phyloP scores from a whole-genome alignment of 208 protist species.

The Leishmania turanica region DNA sequence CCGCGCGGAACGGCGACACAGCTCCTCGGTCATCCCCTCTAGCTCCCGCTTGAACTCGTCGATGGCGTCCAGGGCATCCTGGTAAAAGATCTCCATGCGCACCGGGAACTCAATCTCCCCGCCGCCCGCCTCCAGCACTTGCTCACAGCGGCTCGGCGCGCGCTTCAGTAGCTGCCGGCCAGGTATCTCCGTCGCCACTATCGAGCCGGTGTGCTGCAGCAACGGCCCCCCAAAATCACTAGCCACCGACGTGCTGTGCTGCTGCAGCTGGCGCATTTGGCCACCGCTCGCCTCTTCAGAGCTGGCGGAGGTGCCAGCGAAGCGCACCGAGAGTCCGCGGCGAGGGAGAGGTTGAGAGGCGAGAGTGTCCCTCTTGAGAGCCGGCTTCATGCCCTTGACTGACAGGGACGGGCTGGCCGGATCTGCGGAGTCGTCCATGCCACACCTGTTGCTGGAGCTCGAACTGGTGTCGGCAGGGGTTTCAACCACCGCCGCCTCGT shows the following conservation, averaged over 20 bases:
- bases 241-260: conserved; percentile 27
- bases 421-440: conserved; percentile 6
- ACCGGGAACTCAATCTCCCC: conserved; percentile 54
- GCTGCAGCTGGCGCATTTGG: conserved; percentile 11
- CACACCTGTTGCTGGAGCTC: conserved; percentile 10
- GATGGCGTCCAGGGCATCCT: conserved; percentile 59
- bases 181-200: conserved; percentile 68
- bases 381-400: conserved; percentile 9
- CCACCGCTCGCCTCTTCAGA: neutral
- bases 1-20: conserved; percentile 60
- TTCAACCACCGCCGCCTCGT: conserved; percentile 1
- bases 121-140: conserved; percentile 20
- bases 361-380: conserved; percentile 8
- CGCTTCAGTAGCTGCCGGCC: conserved; percentile 70
- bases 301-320: conserved; percentile 13
- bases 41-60: conserved; percentile 64
- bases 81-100: conserved; percentile 52
- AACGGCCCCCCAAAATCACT: conserved; percentile 29
- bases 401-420: neutral
- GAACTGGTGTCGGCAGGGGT: neutral
- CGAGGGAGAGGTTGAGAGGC: conserved; percentile 5
- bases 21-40: conserved; percentile 72
- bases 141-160: conserved; percentile 49
- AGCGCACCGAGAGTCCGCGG: conserved; percentile 34
- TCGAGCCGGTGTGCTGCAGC: conserved; percentile 41